Percentiles rank a stretch among this genome's conserved stretches.
Conservation (phyloP, 1,284 basidiomycete species). For the Gomphus bonarii region DNA sequence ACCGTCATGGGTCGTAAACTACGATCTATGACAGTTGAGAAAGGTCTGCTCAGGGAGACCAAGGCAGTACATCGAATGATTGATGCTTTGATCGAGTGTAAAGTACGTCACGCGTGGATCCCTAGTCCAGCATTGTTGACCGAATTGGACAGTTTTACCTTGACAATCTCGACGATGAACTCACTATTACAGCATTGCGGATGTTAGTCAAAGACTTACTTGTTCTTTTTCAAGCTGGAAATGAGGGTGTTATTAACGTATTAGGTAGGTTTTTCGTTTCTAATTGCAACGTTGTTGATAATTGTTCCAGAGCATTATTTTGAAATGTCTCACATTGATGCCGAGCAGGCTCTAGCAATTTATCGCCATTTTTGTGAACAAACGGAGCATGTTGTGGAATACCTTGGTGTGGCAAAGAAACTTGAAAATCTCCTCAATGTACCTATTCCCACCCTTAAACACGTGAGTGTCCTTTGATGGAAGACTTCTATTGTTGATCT, state of each 20-base stretch:
- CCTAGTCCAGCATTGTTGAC: background rate
- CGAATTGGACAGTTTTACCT: conserved; percentile 67
- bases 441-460: conserved; percentile 88
- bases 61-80: conserved; percentile 86
- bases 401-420: conserved; percentile 86
- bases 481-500: background rate
- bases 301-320: conserved; percentile 84
- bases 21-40: conserved; percentile 89
- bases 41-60: conserved; percentile 89
- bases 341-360: conserved; percentile 74
- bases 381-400: conserved; percentile 91
- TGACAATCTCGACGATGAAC: conserved; percentile 87
- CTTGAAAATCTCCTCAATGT: conserved; percentile 89
- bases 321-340: conserved; percentile 94
- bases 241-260: conserved; percentile 97
- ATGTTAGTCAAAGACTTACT: conserved; percentile 98
- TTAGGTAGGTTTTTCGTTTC: conserved; percentile 42
- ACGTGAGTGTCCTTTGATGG: conserved; percentile 45
- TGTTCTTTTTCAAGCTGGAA: conserved; percentile 92
- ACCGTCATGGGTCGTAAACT: conserved; percentile 77
- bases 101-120: conserved; percentile 38
- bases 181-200: conserved; percentile 80
- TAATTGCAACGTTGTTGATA: background rate
- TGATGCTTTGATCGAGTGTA: conserved; percentile 78
- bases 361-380: conserved; percentile 95